Conservation (phyloP, 2,329 filamentous ascomycete species). For the Aureobasidium lini region DNA sequence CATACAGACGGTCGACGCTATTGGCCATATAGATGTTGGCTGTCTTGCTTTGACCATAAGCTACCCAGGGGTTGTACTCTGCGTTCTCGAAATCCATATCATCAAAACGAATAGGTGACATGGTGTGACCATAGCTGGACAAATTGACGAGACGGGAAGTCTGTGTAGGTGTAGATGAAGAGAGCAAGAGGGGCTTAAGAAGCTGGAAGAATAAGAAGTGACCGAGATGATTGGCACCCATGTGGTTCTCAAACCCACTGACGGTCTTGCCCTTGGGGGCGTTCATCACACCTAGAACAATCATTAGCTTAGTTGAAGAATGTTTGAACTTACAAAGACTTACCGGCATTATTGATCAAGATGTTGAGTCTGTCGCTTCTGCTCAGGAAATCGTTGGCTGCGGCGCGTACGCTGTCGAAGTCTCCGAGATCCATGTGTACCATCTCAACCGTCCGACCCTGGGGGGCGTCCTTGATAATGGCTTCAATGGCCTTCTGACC, state of each 20-base stretch:
- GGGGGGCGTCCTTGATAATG: background rate
- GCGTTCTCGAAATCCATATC: constrained; percentile 33
- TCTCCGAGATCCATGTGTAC: constrained; percentile 25
- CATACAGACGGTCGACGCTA: constrained; percentile 45
- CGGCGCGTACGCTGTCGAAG: constrained; percentile 27
- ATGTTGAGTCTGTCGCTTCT: constrained; percentile 31
- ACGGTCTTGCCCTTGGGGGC: constrained; percentile 30
- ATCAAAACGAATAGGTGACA: constrained; percentile 28
- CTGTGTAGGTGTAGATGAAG: constrained; percentile 31
- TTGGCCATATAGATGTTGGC: constrained; percentile 47
- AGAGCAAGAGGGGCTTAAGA: constrained; percentile 38
- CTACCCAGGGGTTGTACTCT: constrained; percentile 28
- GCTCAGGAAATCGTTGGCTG: constrained; percentile 25
- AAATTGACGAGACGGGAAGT: constrained; percentile 43
- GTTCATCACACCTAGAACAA: constrained; percentile 38
- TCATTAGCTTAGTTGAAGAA: background rate
- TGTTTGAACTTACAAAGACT: background rate
- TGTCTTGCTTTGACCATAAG: constrained; percentile 45
- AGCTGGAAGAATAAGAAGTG: constrained; percentile 50
- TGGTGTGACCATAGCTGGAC: constrained; percentile 38
- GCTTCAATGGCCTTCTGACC: background rate
- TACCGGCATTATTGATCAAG: constrained; percentile 34
- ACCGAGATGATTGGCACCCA: constrained; percentile 47
- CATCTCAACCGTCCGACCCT: background rate
- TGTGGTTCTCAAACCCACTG: constrained; percentile 46